phyloP scores from a whole-genome alignment of 2,329 filamentous ascomycete genomes.

The Leptoxyphium fumago region DNA sequence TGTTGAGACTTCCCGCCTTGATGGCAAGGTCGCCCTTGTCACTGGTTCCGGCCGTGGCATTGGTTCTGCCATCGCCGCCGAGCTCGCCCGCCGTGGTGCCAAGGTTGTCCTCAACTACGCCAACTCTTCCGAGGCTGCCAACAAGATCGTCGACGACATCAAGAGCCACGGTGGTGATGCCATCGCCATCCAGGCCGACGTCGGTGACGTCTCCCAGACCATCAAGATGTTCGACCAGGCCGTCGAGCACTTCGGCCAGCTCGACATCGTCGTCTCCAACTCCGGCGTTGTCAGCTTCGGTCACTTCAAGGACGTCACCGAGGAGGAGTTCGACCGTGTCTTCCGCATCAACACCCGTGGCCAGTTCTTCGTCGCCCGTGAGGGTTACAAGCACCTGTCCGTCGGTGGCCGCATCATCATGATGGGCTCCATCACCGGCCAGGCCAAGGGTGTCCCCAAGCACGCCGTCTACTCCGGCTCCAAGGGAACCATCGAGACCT shows the following conservation, averaged over 20 bases:
- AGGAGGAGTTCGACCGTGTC: conserved; percentile 43
- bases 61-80: conserved; percentile 49
- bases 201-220: conserved; percentile 49
- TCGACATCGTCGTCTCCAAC: conserved; percentile 59
- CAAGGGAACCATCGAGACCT: conserved; percentile 41
- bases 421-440: conserved; percentile 42
- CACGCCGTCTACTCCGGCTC: conserved; percentile 39
- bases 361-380: conserved; percentile 47
- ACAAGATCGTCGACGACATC: conserved; percentile 52
- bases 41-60: conserved; percentile 48
- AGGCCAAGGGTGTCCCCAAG: conserved; percentile 41
- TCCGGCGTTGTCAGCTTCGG: conserved; percentile 42
- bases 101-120: conserved; percentile 55
- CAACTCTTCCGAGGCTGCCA: conserved; percentile 48
- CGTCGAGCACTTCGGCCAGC: conserved; percentile 47
- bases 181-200: conserved; percentile 52
- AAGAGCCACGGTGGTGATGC: conserved; percentile 49
- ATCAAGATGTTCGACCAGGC: conserved; percentile 48
- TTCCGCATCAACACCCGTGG: conserved; percentile 48
- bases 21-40: conserved; percentile 40
- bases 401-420: conserved; percentile 39
- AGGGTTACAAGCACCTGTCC: conserved; percentile 39
- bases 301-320: conserved; percentile 38
- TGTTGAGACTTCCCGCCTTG: conserved; percentile 34
- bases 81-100: conserved; percentile 50